phyloP scores from a whole-genome alignment of 352 stramenopile species.

The Globisporangium okanoganense region DNA sequence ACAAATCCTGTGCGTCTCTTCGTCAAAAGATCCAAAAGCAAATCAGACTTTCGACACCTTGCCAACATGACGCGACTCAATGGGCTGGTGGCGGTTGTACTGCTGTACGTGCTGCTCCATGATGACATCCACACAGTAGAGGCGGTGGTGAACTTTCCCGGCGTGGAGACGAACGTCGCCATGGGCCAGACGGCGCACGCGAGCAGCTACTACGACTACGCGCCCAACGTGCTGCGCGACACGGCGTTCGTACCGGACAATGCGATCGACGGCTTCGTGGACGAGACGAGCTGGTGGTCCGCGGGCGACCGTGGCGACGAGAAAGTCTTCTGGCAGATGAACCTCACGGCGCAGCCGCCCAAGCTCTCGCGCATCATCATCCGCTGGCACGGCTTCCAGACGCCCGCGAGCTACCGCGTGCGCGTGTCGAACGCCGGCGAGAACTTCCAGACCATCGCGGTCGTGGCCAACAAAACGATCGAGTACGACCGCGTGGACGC shows the following conservation, averaged over 20 bases:
- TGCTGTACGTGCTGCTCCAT: neutral
- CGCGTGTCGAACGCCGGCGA: constrained; percentile 57
- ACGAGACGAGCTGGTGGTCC: constrained; percentile 79
- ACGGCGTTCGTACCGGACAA: constrained; percentile 54
- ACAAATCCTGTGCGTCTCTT: constrained; percentile 3
- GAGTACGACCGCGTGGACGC: constrained; percentile 71
- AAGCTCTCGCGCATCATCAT: constrained; percentile 58
- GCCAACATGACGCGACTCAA: neutral
- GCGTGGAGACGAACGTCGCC: constrained; percentile 65
- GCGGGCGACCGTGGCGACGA: constrained; percentile 37
- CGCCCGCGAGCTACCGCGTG: constrained; percentile 48
- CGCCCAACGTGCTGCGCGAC: constrained; percentile 57
- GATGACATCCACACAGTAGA: neutral
- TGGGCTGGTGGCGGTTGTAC: neutral
- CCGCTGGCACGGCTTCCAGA: constrained; percentile 73
- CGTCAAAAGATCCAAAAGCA: neutral
- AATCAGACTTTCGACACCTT: neutral
- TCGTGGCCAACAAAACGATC: constrained; percentile 32
- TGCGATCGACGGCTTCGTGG: constrained; percentile 66
- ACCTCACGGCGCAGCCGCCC: constrained; percentile 47
- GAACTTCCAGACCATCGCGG: constrained; percentile 57
- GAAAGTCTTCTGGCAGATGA: constrained; percentile 70
- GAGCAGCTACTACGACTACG: constrained; percentile 76
- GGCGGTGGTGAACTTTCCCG: constrained; percentile 52
- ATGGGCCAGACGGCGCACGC: constrained; percentile 45